Conservation (phyloP, 202 grass and related monocot species). For the Brachypodium distachyon region DNA sequence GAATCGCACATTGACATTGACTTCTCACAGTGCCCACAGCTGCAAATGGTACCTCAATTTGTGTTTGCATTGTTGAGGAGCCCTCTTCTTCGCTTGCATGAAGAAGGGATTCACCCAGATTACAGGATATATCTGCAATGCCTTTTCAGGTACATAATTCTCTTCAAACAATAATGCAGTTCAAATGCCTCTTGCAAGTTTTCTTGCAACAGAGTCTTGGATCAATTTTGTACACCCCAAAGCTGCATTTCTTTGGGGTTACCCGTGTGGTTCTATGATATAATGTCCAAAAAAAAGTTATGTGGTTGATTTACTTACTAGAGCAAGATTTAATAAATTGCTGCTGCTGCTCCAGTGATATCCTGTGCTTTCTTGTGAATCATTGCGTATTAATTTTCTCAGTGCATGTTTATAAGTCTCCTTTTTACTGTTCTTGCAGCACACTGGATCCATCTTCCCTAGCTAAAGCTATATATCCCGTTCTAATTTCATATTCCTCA, state of each 20-base stretch:
- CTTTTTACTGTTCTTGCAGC: conserved; percentile 43
- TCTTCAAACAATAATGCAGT: neutral
- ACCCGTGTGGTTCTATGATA: neutral
- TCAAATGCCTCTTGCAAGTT: neutral
- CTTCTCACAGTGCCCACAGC: conserved; percentile 71
- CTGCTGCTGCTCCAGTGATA: neutral
- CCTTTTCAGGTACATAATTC: conserved; percentile 72
- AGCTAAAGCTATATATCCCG: conserved; percentile 73
- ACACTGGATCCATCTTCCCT: conserved; percentile 69
- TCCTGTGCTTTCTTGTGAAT: neutral
- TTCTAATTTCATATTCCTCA: conserved; percentile 65
- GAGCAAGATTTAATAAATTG: neutral
- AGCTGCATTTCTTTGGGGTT: neutral
- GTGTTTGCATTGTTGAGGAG: conserved; percentile 83
- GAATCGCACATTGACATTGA: conserved; percentile 61
- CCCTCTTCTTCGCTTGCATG: conserved; percentile 77
- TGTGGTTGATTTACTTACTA: neutral
- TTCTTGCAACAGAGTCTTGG: too few relatives aligned
- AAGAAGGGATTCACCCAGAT: conserved; percentile 96
- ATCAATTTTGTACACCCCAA: neutral
- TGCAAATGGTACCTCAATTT: conserved; percentile 78
- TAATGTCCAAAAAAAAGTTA: neutral
- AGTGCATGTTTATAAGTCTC: neutral
- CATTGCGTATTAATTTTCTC: neutral
- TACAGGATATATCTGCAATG: conserved; percentile 97